phyloP scores from a whole-genome alignment of 305 asterid species.

The Fraxinus ornus region DNA sequence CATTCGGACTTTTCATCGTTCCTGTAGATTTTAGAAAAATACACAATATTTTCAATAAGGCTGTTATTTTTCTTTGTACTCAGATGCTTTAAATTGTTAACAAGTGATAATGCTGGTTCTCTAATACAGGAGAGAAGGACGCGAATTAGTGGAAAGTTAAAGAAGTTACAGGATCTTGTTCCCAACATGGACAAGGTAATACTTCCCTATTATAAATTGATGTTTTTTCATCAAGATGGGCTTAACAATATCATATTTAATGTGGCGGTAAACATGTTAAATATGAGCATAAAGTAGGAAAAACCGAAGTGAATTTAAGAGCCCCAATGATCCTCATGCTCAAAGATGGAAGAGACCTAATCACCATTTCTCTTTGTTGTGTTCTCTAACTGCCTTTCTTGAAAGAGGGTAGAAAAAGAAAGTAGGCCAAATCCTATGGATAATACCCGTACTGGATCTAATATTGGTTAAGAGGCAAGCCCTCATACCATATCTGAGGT shows the following conservation, averaged over 20 bases:
- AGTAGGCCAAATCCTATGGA: background rate
- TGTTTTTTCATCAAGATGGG: background rate
- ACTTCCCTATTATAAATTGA: background rate
- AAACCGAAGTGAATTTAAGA: background rate
- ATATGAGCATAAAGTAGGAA: background rate
- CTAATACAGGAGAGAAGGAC: constrained; percentile 75
- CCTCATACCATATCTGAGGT: background rate
- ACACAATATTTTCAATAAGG: no score
- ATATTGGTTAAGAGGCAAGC: background rate
- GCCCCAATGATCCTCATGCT: background rate
- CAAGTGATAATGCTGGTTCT: background rate
- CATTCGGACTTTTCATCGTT: background rate
- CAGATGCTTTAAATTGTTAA: background rate
- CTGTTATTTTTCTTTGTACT: background rate
- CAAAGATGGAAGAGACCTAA: background rate
- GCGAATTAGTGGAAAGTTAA: constrained; percentile 79
- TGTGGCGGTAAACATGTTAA: background rate
- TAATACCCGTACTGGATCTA: background rate
- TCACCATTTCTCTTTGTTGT: background rate
- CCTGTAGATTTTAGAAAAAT: background rate
- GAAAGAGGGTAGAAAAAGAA: background rate
- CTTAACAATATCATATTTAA: background rate
- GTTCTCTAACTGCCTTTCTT: background rate
- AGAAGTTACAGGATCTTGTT: constrained; percentile 89
- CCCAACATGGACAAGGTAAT: constrained; percentile 97